These are phyloP conservation scores for Diversispora eburnea DNA, from an alignment of 192 early-diverging fungal genomes.

Conservation along the genomic window DNA sequence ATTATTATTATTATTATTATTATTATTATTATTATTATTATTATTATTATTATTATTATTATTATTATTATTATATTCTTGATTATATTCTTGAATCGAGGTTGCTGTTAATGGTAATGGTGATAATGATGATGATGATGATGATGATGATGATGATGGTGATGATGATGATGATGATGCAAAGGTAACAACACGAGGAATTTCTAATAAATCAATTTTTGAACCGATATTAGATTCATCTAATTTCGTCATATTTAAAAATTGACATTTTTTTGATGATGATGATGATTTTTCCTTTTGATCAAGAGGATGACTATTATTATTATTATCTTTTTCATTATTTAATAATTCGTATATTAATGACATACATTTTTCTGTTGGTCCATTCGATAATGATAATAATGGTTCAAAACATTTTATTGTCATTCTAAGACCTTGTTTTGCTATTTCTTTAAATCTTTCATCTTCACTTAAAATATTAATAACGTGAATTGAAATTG, in stretches of 20 bases:
- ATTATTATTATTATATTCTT: too few relatives aligned
- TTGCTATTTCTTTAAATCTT: slow-evolving; percentile 28
- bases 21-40: too few relatives aligned
- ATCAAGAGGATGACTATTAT: not conserved
- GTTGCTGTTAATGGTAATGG: not conserved
- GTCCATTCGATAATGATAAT: not conserved
- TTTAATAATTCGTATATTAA: slow-evolving; percentile 16
- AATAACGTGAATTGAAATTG: slow-evolving; percentile 20
- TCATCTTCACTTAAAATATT: slow-evolving; percentile 28
- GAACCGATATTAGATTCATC: not conserved
- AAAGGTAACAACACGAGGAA: not conserved
- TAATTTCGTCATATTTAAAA: not conserved
- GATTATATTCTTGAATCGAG: too few relatives aligned
- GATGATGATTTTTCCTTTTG: too few relatives aligned
- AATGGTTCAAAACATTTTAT: slow-evolving; percentile 21
- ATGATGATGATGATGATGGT: not conserved
- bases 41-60: too few relatives aligned
- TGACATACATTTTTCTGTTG: not conserved
- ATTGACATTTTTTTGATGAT: too few relatives aligned
- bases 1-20: too few relatives aligned
- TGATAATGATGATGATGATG: not conserved
- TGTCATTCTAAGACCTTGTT: slow-evolving; percentile 27
- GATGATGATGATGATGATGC: not conserved
- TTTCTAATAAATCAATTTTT: not conserved
- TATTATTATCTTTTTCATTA: not conserved